Base-by-base conservation (phyloP, 2,329 filamentous ascomycete species). In the Thielaviopsis populi region DNA sequence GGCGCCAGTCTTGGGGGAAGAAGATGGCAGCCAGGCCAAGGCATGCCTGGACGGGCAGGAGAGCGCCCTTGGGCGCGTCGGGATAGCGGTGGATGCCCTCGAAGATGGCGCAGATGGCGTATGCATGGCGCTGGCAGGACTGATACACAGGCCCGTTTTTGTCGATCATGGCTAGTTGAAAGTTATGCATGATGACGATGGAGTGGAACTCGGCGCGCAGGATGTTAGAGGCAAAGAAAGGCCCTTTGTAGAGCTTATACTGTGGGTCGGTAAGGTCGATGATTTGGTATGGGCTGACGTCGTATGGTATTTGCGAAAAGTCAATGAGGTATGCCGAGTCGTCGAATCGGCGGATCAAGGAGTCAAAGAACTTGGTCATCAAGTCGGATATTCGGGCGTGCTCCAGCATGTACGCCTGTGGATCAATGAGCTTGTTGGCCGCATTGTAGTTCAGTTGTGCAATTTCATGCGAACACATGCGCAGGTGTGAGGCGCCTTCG, bases 381-480 rank as follows among this genome's bases (percentile, higher is more conserved):
- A 71, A 74, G 40, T 74, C 72, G 2, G 75, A 78, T 62, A 87
- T 77, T 15, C 74, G 71, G 24, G 77, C 73, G 68, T 89, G 84
- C 69, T 91, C 83, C 1, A 71, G 70, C 30, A 78, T 73, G 70
- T 92, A 95, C 10, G 83, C 80, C 41, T 87, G 81, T 3, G 80
- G 77, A 0, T 78, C 76, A 59, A 95, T 80, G 66, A 85, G 79
- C 13, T 83, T 81, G 66, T 83, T 83, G 33, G 80, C 82, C 53
- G 84, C 82, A 67, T 80, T 82, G 0, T 88, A 85, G 71, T 91
- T 90, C 1, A 96, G 77, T 13, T 87, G 79, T 1, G 89, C 85
- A 76, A 95, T 87, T 65, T 96, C 89, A 71, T 87, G 84, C 1
- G 87, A 88, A 37, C 95, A 83, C 15, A 91, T 76, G 15, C 89